Percentiles rank a stretch among this genome's conserved stretches.
These are phyloP conservation scores for Rhypophila decipiens DNA, from an alignment of 495 filamentous ascomycete species.

Conservation along the genomic window DNA sequence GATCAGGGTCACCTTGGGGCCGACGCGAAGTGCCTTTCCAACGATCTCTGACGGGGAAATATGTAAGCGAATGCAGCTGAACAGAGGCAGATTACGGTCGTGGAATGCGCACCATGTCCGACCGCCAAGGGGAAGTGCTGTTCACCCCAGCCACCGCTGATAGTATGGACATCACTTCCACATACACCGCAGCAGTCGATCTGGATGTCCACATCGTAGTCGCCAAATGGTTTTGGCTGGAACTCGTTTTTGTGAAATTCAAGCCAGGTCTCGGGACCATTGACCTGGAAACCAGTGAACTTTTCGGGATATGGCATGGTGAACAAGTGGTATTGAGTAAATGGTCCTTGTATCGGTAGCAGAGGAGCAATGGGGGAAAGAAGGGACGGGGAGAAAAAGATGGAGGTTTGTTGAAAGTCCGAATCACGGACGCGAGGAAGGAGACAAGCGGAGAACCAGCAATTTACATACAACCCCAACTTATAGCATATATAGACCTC, in stretches of 20 bases:
- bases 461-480: conserved; percentile 13
- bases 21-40: conserved; percentile 46
- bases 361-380: too few relatives aligned
- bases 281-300: conserved; percentile 50
- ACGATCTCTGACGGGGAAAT: conserved; percentile 33
- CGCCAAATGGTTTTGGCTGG: conserved; percentile 51
- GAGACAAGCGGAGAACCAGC: not conserved
- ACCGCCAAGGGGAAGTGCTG: conserved; percentile 47
- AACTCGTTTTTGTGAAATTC: conserved; percentile 52
- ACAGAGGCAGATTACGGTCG: not conserved
- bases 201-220: conserved; percentile 54
- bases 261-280: conserved; percentile 44
- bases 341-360: too few relatives aligned
- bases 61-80: not conserved
- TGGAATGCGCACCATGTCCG: conserved; percentile 38
- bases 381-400: too few relatives aligned
- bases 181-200: conserved; percentile 52
- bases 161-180: conserved; percentile 51
- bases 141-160: conserved; percentile 50
- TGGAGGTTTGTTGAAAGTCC: too few relatives aligned
- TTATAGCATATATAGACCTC: too few relatives aligned
- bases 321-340: too few relatives aligned
- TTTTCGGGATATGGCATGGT: conserved; percentile 33
- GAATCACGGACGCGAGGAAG: not conserved
- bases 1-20: conserved; percentile 49